phyloP scores from a whole-genome alignment of 371 early-diverging fungal species.

The Vairimorpha necatrix region DNA sequence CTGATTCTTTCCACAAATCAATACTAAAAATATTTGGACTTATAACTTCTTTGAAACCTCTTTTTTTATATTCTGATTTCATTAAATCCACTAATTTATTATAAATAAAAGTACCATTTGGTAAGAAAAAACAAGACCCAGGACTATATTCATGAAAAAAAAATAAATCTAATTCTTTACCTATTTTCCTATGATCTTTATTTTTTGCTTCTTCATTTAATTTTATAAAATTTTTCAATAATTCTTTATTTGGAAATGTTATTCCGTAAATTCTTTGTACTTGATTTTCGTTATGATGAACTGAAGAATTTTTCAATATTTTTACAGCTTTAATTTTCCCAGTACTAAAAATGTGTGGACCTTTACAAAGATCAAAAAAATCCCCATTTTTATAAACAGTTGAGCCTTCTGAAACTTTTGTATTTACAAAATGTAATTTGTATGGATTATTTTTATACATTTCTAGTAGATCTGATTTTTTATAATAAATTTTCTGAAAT shows the following conservation, averaged over 20 bases:
- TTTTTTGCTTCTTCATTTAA: slow-evolving; percentile 87
- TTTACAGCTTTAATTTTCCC: slow-evolving; percentile 84
- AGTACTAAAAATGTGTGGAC: slow-evolving; percentile 93
- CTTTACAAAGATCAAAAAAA: slow-evolving; percentile 92
- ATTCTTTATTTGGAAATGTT: slow-evolving; percentile 91
- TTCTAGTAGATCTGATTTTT: slow-evolving; percentile 82
- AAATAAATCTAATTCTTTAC: slow-evolving; percentile 78
- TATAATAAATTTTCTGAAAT: slow-evolving; percentile 78
- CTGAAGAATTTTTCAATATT: slow-evolving; percentile 80
- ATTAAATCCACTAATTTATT: slow-evolving; percentile 81
- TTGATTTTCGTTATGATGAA: slow-evolving; percentile 93
- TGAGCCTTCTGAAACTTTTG: slow-evolving; percentile 81
- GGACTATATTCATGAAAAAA: slow-evolving; percentile 91
- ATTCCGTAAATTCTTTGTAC: slow-evolving; percentile 96
- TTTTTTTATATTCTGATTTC: slow-evolving; percentile 78
- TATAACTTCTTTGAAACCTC: slow-evolving; percentile 85
- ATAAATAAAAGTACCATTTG: slow-evolving; percentile 88
- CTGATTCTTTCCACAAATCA: slow-evolving; percentile 90
- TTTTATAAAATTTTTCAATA: slow-evolving; percentile 82
- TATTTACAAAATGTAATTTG: slow-evolving; percentile 59
- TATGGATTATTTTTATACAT: slow-evolving; percentile 76
- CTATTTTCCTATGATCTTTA: slow-evolving; percentile 94
- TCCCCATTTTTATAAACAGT: slow-evolving; percentile 96
- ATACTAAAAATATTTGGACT: slow-evolving; percentile 91
- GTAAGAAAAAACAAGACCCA: slow-evolving; percentile 89